A percentile compares a stretch with the other conserved stretches of the same genome.
phyloP scores from a whole-genome alignment of 208 protist genomes.

The Trypanosoma rangeli region DNA sequence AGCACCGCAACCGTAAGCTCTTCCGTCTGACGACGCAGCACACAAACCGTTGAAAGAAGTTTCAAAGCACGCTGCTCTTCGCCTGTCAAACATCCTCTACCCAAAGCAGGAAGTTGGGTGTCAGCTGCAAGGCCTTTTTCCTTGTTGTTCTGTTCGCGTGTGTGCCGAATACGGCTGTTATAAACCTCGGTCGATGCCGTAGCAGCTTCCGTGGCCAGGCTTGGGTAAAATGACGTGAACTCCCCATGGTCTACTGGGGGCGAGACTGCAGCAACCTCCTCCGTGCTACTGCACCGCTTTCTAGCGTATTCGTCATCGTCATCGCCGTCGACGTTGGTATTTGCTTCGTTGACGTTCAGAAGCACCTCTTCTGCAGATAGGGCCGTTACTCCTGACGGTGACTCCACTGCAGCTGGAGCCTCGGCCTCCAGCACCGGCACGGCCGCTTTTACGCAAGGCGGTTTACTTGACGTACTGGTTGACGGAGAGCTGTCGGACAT shows the following conservation, averaged over 20 bases:
- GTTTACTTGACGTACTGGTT: background rate
- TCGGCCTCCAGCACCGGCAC: background rate
- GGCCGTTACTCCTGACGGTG: background rate
- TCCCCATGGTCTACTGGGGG: background rate
- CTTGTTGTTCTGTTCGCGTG: background rate
- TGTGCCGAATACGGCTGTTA: background rate
- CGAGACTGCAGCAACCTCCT: background rate
- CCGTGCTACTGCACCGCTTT: background rate
- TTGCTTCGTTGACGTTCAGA: background rate
- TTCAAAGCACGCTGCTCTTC: conserved; percentile 38
- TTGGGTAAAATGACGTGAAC: background rate
- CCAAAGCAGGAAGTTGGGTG: background rate
- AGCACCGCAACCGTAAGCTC: conserved; percentile 49
- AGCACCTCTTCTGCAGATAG: background rate
- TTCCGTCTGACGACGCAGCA: conserved; percentile 55
- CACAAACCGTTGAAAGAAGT: conserved; percentile 43
- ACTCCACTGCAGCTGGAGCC: background rate
- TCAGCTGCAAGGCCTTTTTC: background rate
- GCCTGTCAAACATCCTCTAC: background rate
- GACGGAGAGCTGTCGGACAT: background rate
- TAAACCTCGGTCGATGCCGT: conserved; percentile 1
- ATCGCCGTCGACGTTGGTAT: too few relatives aligned
- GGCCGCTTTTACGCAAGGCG: background rate
- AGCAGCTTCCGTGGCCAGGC: background rate
- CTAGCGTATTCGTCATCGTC: background rate